Evolutionary conservation across 2,329 filamentous ascomycete species (phyloP), one percentile per base, ranked within the genome.

Genomic region (Botrytis sinoallii): DNA sequence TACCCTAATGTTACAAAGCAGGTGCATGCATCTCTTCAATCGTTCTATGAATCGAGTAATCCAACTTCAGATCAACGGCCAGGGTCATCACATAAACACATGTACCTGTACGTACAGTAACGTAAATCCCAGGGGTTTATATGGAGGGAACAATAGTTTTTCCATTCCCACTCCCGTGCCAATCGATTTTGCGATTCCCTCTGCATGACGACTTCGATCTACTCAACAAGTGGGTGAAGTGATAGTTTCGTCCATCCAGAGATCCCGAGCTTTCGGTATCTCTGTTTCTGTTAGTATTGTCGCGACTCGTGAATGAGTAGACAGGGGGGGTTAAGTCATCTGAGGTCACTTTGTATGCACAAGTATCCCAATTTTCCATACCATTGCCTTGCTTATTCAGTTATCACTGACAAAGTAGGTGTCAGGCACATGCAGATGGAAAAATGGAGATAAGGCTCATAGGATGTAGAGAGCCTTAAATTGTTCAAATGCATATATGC

Each of bases 71-170:
- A 57, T 57, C 52, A 57, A 57, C 14, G 18, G 52, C n/a, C 14
- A 29, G 52, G 52, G n/a, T 57, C n/a, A 14, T 16, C n/a, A n/a
- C 25, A 18, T 20, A 40, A 18, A 40, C 60, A 42, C 35, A 63
- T 63, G 35, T 40, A 63, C 22, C 35, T 63, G 22, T 40, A n/a
- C 25, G 25, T 40, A 40, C 14, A 40, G 60, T 18, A 63, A 25
- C 22, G 7, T 3, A n/a, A 63, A n/a, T 42, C 25, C 38, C 38
- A 40, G 35, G 35, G 10, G n/a, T 63, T 42, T n/a, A 35, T 40
- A 63, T 63, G 38, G 35, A 61, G 22, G 60, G 60, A 63, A 42
- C 38, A 63, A 63, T 63, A n/a, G 60, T n/a, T 63, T 61, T 63
- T 63, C 60, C 25, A n/a, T 63, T 61, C 22, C 22, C 6, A 61